These are phyloP conservation scores for Thyridium curvatum DNA, from an alignment of 2,329 filamentous ascomycete species.

Conservation along the genomic window DNA sequence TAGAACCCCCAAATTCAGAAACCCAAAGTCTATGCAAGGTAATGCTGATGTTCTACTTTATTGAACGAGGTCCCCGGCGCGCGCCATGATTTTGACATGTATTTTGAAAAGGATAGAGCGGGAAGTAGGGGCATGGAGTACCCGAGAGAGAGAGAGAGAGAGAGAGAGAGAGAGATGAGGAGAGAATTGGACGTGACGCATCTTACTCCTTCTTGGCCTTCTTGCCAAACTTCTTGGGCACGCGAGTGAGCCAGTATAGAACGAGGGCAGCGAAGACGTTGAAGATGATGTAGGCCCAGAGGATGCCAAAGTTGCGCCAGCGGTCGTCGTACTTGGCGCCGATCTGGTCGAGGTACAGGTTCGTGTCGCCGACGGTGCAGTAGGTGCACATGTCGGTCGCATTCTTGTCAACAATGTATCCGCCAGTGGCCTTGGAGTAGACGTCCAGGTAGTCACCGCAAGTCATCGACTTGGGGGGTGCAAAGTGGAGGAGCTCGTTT, in stretches of 20 bases:
- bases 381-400: slow-evolving; percentile 48
- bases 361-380: slow-evolving; percentile 45
- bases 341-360: slow-evolving; percentile 41
- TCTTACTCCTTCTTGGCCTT: slow-evolving; percentile 13
- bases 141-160: too few species aligned
- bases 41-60: too few species aligned
- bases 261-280: slow-evolving; percentile 40
- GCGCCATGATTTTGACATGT: too few species aligned
- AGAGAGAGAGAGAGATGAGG: too few species aligned
- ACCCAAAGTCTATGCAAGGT: too few species aligned
- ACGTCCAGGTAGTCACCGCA: slow-evolving; percentile 52
- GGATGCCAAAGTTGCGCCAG: slow-evolving; percentile 63
- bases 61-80: too few species aligned
- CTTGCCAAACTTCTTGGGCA: slow-evolving; percentile 12
- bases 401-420: slow-evolving; percentile 43
- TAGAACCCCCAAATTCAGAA: too few species aligned
- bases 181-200: too few species aligned
- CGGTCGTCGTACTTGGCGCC: slow-evolving; percentile 48
- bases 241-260: slow-evolving; percentile 15
- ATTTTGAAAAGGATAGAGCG: too few species aligned
- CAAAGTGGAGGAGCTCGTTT: slow-evolving; percentile 65
- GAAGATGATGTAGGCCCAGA: slow-evolving; percentile 47
- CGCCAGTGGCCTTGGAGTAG: slow-evolving; percentile 44
- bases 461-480: slow-evolving; percentile 49
- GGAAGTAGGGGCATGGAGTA: too few species aligned